Evolutionary conservation across 495 filamentous ascomycete species (phyloP).

Genomic region (Penicillium angulare): DNA sequence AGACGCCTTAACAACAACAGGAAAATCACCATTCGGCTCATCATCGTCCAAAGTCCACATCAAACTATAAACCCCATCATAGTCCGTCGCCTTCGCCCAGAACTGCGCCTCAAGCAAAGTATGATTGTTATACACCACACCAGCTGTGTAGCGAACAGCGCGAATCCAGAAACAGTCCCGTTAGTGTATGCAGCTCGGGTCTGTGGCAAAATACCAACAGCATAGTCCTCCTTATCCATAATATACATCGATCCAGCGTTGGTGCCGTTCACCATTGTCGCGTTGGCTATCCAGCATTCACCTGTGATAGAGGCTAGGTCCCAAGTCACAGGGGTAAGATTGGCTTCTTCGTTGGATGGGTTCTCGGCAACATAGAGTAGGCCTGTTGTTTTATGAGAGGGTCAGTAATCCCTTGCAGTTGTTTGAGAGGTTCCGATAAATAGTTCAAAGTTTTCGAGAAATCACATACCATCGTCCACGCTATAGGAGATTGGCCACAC

Average conservation of each 20-base stretch:
- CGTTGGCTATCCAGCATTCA: constrained; percentile 19
- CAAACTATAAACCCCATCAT: constrained; percentile 7
- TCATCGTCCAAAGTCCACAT: constrained; percentile 11
- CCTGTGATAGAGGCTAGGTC: constrained; percentile 14
- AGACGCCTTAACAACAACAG: constrained; percentile 16
- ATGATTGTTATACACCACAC: constrained; percentile 18
- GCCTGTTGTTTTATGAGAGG: neutral
- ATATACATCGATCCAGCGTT: constrained; percentile 14
- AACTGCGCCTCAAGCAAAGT: constrained; percentile 14
- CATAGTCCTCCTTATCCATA: constrained; percentile 4
- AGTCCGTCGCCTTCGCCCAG: constrained; percentile 9
- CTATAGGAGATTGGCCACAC: constrained; percentile 11
- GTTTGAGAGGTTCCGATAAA: neutral
- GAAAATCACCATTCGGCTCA: constrained; percentile 10
- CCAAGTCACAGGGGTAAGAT: constrained; percentile 9
- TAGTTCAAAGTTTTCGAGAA: neutral
- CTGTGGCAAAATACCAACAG: constrained; percentile 9
- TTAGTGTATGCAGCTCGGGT: constrained; percentile 9
- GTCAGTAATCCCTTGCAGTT: neutral
- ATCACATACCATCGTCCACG: constrained; percentile 6
- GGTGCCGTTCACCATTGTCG: constrained; percentile 12
- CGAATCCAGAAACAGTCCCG: constrained; percentile 15
- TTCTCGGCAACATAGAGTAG: constrained; percentile 12
- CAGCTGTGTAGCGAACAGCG: constrained; percentile 16
- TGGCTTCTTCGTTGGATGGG: constrained; percentile 2